phyloP scores from a whole-genome alignment of 2,329 filamentous ascomycete species.

The Colletotrichum sp. region DNA sequence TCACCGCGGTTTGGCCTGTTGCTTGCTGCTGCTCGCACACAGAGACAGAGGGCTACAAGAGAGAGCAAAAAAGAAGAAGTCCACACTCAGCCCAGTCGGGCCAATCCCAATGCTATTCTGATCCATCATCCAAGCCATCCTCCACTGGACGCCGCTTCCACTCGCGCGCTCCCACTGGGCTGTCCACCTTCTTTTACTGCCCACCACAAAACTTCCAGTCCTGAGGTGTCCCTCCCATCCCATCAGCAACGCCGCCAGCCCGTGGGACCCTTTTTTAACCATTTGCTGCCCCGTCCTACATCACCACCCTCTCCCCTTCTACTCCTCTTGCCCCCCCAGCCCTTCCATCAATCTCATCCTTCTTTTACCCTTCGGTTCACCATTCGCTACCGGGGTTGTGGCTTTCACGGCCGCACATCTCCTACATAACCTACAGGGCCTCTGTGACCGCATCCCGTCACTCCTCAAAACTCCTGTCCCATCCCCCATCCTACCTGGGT shows the following conservation, averaged over 20 bases:
- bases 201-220: not conserved
- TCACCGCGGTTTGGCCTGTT: not conserved
- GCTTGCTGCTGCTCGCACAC: not conserved
- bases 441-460: slow-evolving; percentile 10
- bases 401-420: slow-evolving; percentile 17
- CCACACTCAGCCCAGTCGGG: slow-evolving; percentile 12
- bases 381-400: slow-evolving; percentile 18
- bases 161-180: not conserved
- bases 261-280: slow-evolving; percentile 23
- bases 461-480: not conserved
- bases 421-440: slow-evolving; percentile 5
- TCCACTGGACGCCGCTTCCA: slow-evolving; percentile 5
- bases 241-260: slow-evolving; percentile 6
- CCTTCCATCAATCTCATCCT: slow-evolving; percentile 9
- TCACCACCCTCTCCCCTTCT: slow-evolving; percentile 14
- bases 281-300: slow-evolving; percentile 20
- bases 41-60: not conserved
- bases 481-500: not conserved
- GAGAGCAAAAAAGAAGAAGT: not conserved
- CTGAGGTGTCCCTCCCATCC: not conserved
- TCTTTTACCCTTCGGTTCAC: slow-evolving; percentile 9
- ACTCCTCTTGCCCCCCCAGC: slow-evolving; percentile 15
- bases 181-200: not conserved
- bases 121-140: slow-evolving; percentile 20
- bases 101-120: slow-evolving; percentile 18